phyloP scores from a whole-genome alignment of 225 moss, liverwort and hornwort species.

The Lunularia cruciata region DNA sequence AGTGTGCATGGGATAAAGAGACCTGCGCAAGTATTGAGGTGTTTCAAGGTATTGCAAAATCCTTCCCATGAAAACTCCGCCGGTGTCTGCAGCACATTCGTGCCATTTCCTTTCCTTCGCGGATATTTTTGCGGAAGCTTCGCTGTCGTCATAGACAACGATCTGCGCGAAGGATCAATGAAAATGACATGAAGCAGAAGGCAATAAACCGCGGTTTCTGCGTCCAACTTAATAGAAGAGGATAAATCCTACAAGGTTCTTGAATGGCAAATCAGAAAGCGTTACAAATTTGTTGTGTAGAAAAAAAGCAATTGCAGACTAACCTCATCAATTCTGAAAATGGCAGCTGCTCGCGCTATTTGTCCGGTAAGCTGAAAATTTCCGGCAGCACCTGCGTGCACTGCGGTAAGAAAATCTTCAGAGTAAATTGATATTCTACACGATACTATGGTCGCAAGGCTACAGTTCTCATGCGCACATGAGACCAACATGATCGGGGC shows the following conservation, averaged over 20 bases:
- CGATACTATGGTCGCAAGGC: constrained; percentile 68
- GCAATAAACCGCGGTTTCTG: too few relatives aligned
- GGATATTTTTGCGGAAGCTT: constrained; percentile 50
- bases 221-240: too few relatives aligned
- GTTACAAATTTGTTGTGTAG: too few relatives aligned
- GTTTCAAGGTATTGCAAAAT: constrained; percentile 86
- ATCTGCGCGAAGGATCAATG: constrained; percentile 47
- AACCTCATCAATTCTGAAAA: constrained; percentile 95
- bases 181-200: too few relatives aligned
- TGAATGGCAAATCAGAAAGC: too few relatives aligned
- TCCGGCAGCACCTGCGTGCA: constrained; percentile 28
- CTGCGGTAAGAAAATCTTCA: constrained; percentile 25
- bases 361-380: constrained; percentile 82
- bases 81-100: constrained; percentile 71
- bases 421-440: neutral
- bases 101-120: constrained; percentile 70
- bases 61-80: constrained; percentile 74
- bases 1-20: constrained; percentile 66
- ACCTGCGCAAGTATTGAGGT: constrained; percentile 89
- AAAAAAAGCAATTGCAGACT: neutral
- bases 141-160: constrained; percentile 91
- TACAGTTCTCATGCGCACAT: too few relatives aligned
- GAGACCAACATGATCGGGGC: too few relatives aligned
- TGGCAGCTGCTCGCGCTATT: constrained; percentile 90
- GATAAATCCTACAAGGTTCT: too few relatives aligned